A percentile compares a stretch with the other conserved stretches of the same genome.
Conservation (phyloP, 305 asterid genomes). For the Solanum hybrid region DNA sequence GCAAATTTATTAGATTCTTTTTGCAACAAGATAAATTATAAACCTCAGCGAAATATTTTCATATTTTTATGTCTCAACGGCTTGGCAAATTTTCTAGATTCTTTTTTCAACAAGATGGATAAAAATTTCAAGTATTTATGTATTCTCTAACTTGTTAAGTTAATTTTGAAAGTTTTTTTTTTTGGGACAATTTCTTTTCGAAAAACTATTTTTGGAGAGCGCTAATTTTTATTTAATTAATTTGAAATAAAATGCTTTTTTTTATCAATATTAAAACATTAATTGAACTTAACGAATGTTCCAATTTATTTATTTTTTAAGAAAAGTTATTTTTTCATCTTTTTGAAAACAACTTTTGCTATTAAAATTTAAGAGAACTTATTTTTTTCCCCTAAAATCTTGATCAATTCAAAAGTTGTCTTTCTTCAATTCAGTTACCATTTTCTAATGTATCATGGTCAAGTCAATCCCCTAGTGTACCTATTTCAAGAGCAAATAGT, state of each 20-base stretch:
- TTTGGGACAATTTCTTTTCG: not conserved
- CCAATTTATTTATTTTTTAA: no score
- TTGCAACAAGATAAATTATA: no score
- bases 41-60: not conserved
- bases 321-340: no score
- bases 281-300: not conserved
- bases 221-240: no score
- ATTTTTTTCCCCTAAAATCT: not conserved
- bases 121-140: not conserved
- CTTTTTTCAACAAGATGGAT: no score
- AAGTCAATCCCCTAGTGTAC: not conserved
- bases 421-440: not conserved
- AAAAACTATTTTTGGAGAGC: not conserved
- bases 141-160: not conserved
- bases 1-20: no score
- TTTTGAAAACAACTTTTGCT: not conserved
- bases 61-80: no score
- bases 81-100: no score
- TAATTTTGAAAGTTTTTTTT: no score
- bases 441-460: not conserved
- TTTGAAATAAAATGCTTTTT: not conserved
- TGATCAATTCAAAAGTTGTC: not conserved
- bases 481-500: not conserved
- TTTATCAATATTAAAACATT: no score
- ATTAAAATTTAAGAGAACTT: not conserved